Base-by-base conservation (phyloP, 805 yeast genomes). In the Kluyveromyces aestuarii region DNA sequence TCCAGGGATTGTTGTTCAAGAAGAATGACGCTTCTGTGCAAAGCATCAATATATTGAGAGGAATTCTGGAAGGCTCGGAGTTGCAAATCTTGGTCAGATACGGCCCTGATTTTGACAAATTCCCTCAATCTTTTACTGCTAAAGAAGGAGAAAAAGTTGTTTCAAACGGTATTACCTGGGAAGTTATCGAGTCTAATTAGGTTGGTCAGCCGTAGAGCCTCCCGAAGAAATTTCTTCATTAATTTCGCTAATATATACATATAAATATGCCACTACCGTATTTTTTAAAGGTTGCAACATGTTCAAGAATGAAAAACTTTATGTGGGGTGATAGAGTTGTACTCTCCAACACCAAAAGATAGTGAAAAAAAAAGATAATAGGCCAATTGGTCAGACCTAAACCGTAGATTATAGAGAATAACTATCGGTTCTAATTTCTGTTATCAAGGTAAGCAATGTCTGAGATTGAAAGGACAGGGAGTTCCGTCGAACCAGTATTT, bases 1-100 rank as follows among this genome's bases (percentile, higher is more conserved):
- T 56, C n/a, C 70, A 66, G 51, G 70, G 70, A 14, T 52, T 59
- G 36, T 48, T 66, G 42, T 51, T 58, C 38, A 59, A 63, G 48
- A 59, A 60, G 21, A 44, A 50, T 14, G 57, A 46, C 9, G 36
- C 41, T 21, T 49, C 61, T 14, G 42, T 47, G 10, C 50, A 55
- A 9, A 64, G 61, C 8, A 46, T 63, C n/a, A 63, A 52, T 46
- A 58, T 61, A 19, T 42, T 66, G 13, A 64, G 69, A 56, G 47
- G 54, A 16, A 58, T 59, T 45, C 45, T 47, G 17, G 53, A 53
- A 8, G 50, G 53, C 18, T 50, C 56, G 1, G 41, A 50, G 17
- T 39, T 40, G 19, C 30, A 50, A 10, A 45, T 53, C 8, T 25
- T 55, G 16, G 43, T 59, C 8, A 49, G 54, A 35, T 64, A 49